These are phyloP conservation scores for Corrigiola litoralis DNA, from an alignment of 179 eudicot species.

Conservation along the genomic window DNA sequence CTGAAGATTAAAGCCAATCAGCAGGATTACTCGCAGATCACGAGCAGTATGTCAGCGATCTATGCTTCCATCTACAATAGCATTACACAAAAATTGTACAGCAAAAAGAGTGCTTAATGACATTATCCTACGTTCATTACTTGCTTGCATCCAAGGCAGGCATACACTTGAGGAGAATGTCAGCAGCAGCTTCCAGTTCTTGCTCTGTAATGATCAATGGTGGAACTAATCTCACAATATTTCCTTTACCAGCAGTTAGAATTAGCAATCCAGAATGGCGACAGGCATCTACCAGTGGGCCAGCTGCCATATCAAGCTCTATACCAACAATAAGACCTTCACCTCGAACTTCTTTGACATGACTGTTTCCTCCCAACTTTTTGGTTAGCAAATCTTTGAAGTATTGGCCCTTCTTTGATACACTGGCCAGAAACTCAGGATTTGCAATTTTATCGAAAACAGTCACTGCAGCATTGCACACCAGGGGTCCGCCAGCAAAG, in stretches of 20 bases:
- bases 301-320: conserved; percentile 70
- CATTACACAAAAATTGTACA: too few species aligned
- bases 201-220: conserved; percentile 66
- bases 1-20: too few species aligned
- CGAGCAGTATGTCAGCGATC: too few species aligned
- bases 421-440: conserved; percentile 54
- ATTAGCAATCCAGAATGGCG: conserved; percentile 62
- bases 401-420: conserved; percentile 56
- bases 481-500: conserved; percentile 87
- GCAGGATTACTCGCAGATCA: too few species aligned
- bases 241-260: conserved; percentile 85
- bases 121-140: too few species aligned
- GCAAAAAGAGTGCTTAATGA: too few species aligned
- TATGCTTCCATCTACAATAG: too few species aligned
- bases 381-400: conserved; percentile 46
- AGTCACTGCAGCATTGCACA: conserved; percentile 60
- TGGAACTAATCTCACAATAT: conserved; percentile 80
- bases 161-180: conserved; percentile 56
- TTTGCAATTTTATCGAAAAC: conserved; percentile 65
- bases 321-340: conserved; percentile 72
- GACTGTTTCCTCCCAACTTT: conserved; percentile 53
- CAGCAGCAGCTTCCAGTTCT: conserved; percentile 57
- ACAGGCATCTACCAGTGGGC: conserved; percentile 75
- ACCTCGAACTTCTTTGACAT: conserved; percentile 81
- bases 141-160: conserved; percentile 34